These are phyloP conservation scores for Trametes sanguinea DNA, from an alignment of 768 basidiomycete genomes.

Conservation along the genomic window DNA sequence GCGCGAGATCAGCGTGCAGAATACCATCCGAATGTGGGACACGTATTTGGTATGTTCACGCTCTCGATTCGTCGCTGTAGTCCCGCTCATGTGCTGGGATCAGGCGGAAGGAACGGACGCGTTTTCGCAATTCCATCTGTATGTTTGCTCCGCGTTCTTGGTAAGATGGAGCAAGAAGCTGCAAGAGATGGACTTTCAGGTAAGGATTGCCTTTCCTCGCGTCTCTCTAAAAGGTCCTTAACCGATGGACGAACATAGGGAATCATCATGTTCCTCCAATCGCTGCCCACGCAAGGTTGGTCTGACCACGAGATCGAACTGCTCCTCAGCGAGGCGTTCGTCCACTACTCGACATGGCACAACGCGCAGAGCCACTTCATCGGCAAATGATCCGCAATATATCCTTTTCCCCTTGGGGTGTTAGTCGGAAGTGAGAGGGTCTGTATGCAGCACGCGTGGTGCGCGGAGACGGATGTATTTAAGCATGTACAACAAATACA, in stretches of 20 bases:
- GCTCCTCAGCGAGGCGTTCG: slow-evolving; percentile 93
- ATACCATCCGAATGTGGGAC: slow-evolving; percentile 99
- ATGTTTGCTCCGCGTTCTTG: slow-evolving; percentile 96
- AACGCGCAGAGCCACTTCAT: slow-evolving; percentile 88
- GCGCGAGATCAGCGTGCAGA: slow-evolving; percentile 95
- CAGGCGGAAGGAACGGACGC: slow-evolving; percentile 97
- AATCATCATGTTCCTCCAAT: slow-evolving; percentile 98
- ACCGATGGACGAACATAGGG: slow-evolving; percentile 53
- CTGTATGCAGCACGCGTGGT: background rate
- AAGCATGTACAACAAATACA: slow-evolving; percentile 20
- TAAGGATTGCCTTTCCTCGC: slow-evolving; percentile 35
- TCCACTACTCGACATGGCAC: slow-evolving; percentile 90
- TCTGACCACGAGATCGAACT: slow-evolving; percentile 94
- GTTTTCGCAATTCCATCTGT: slow-evolving; percentile 98
- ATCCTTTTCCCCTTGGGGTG: background rate
- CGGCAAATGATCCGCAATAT: slow-evolving; percentile 42
- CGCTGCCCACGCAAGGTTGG: slow-evolving; percentile 91
- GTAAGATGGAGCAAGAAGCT: slow-evolving; percentile 94
- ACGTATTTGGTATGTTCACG: slow-evolving; percentile 84
- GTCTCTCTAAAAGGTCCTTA: background rate
- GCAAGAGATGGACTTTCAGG: slow-evolving; percentile 98
- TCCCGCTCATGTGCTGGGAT: no score
- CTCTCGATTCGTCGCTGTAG: no score
- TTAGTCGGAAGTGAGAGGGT: background rate
- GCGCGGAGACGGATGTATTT: slow-evolving; percentile 19